Evolutionary conservation across 2,329 filamentous ascomycete species (phyloP).

Genomic region (Rugonectria rugulosa): DNA sequence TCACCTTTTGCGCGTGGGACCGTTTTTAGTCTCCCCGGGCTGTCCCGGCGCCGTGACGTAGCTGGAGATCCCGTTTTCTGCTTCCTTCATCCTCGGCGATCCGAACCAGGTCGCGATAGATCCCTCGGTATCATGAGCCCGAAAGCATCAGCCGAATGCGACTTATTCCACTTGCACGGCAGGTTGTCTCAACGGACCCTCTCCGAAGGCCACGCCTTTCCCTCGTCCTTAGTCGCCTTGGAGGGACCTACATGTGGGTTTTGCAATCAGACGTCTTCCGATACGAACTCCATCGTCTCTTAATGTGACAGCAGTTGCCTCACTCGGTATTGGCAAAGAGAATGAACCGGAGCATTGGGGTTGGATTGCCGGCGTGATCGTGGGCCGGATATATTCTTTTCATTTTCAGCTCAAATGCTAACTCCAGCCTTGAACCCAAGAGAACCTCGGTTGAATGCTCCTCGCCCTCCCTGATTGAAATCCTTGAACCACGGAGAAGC

Average conservation of each 20-base stretch:
- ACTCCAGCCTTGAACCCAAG: constrained; percentile 39
- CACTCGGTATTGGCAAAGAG: neutral
- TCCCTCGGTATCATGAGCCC: constrained; percentile 35
- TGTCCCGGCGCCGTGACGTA: constrained; percentile 33
- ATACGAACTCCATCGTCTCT: neutral
- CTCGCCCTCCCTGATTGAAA: constrained; percentile 28
- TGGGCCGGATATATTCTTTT: constrained; percentile 37
- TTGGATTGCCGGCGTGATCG: constrained; percentile 32
- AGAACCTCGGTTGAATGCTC: constrained; percentile 37
- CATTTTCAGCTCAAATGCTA: constrained; percentile 40
- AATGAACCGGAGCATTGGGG: neutral
- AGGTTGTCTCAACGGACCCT: constrained; percentile 9
- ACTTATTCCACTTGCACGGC: constrained; percentile 10
- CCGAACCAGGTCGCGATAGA: constrained; percentile 14
- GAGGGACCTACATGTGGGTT: neutral
- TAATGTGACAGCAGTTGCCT: neutral
- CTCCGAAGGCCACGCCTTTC: constrained; percentile 8
- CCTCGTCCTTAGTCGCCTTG: neutral
- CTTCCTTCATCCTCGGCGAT: constrained; percentile 32
- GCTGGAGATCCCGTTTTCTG: constrained; percentile 2
- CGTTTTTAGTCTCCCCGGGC: constrained; percentile 3
- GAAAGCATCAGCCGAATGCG: constrained; percentile 25
- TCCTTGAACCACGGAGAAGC: constrained; percentile 30
- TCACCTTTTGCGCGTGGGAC: too few species aligned
- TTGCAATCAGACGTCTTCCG: neutral